Evolutionary conservation across 352 stramenopile species (phyloP), one percentile per base, ranked within the genome.

Genomic region (Phytophthora multivora): DNA sequence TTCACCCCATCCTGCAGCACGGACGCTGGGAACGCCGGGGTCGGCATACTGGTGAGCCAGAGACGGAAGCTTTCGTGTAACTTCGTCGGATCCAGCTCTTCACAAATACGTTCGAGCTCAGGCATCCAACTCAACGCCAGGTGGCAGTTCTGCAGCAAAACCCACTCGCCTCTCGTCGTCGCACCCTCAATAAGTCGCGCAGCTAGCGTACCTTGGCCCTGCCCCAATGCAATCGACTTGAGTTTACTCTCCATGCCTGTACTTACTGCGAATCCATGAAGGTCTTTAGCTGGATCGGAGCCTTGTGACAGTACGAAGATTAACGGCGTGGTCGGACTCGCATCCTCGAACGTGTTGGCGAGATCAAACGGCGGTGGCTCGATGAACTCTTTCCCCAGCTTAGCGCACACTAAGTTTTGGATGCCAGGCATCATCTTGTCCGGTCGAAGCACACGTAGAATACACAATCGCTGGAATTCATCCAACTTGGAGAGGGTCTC

Each of bases 1-100:
- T 99, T 99, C 8, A 99, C 94, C 16, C 94, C 89, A 56, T 97
- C 94, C 59, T 99, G 96, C 8, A 99, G 81, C n/a, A 99, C 93
- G 0, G 90, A 91, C 2, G 97, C 91, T 2, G 96, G 96, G 63
- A 96, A 96, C 53, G 54, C 83, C 26, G 71, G 90, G 11, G 76
- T 98, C 47, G 69, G 77, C 75, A 86, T 95, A 80, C 79, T 97
- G 28, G 95, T 98, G 23, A 98, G 89, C 95, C 95, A 98, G n/a
- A 98, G 66, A 0, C 95, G 88, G 63, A 98, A 99, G 68, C 98
- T 95, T 8, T 92, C 83, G 58, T 96, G 93, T 5, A 95, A 62
- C 40, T 92, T 96, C 10, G 89, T 80, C 0, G 75, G 73, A 54
- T 91, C 83, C 2, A 97, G 65, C 21, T 96, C 88, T 43, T 99